Conservation (phyloP, 78 protist genomes). For the Dictyostelium intermedium region DNA sequence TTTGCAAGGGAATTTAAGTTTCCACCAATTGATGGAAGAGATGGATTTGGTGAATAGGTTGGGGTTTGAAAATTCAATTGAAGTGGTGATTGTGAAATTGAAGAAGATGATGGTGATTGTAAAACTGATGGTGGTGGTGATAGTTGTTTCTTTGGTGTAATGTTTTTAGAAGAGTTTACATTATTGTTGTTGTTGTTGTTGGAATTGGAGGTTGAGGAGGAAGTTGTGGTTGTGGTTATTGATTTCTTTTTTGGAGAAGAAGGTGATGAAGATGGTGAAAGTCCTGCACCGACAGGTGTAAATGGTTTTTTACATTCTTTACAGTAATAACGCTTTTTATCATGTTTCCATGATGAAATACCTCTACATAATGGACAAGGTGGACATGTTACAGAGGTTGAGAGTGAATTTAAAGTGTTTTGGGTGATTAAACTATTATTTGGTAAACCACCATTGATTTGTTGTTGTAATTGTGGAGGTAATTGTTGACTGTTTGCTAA, state of each 20-base stretch:
- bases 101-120: background rate
- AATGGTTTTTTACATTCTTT: slow-evolving; percentile 75
- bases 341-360: slow-evolving; percentile 68
- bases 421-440: background rate
- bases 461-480: slow-evolving; percentile 23
- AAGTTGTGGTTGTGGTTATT: background rate
- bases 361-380: slow-evolving; percentile 46
- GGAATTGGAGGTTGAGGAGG: background rate
- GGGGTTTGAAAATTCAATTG: slow-evolving; percentile 30
- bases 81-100: background rate
- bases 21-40: background rate
- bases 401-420: background rate
- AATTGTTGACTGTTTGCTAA: background rate
- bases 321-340: slow-evolving; percentile 78
- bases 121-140: slow-evolving; percentile 1
- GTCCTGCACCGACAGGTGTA: slow-evolving; percentile 27
- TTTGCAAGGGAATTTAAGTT: background rate
- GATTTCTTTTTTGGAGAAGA: slow-evolving; percentile 5
- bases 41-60: slow-evolving; percentile 8
- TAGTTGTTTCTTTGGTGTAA: slow-evolving; percentile 11
- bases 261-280: background rate
- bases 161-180: background rate
- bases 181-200: background rate
- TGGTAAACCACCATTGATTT: background rate
- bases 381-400: background rate